These are phyloP conservation scores for Miamiensis avidus DNA, from an alignment of 169 alveolate species.

Conservation along the genomic window DNA sequence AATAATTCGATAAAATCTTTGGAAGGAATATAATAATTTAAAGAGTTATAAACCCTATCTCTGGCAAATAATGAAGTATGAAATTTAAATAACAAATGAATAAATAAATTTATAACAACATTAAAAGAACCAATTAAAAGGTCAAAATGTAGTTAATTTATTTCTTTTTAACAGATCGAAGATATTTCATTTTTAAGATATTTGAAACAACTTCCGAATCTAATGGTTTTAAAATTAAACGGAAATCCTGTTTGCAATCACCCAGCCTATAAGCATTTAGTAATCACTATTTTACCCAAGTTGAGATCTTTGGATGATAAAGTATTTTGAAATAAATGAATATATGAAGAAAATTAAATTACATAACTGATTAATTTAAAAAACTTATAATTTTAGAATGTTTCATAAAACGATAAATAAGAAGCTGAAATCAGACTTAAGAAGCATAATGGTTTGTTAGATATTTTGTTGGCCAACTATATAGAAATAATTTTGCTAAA, in stretches of 20 bases:
- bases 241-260: conserved; percentile 9
- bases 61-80: conserved; percentile 16
- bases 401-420: background rate
- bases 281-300: conserved; percentile 19
- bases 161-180: background rate
- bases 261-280: background rate
- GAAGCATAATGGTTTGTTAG: background rate
- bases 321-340: background rate
- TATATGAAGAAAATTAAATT: background rate
- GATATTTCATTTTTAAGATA: background rate
- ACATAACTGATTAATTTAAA: background rate
- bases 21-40: conserved; percentile 10
- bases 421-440: conserved; percentile 13
- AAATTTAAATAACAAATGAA: background rate
- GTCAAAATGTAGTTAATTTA: background rate
- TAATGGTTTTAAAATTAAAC: background rate
- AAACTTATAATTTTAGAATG: background rate
- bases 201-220: background rate
- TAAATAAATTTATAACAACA: background rate
- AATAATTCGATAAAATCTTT: conserved; percentile 5
- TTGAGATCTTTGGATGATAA: conserved; percentile 8
- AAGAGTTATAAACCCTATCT: conserved; percentile 3
- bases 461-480: conserved; percentile 14
- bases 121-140: background rate
- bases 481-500: conserved; percentile 6